phyloP scores from a whole-genome alignment of 371 early-diverging fungal species.

The Conidiobolus incongruus region DNA sequence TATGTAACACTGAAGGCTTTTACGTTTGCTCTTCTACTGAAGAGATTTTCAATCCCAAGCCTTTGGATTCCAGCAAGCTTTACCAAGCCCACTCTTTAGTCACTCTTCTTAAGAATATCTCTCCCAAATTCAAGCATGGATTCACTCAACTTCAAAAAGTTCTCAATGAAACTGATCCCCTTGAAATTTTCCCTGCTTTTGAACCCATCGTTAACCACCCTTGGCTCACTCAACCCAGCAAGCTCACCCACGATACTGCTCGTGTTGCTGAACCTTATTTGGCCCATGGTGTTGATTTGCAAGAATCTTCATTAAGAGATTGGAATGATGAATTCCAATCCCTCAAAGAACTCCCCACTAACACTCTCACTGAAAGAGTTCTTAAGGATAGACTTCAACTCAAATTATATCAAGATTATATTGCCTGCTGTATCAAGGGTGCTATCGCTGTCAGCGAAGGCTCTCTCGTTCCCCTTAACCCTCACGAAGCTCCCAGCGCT shows the following conservation, averaged over 20 bases:
- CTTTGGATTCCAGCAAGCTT: constrained; percentile 15
- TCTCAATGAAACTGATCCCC: constrained; percentile 45
- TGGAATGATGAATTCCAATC: constrained; percentile 93
- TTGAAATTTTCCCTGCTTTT: constrained; percentile 48
- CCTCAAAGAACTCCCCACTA: constrained; percentile 59
- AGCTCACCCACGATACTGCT: constrained; percentile 31
- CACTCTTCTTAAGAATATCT: constrained; percentile 34
- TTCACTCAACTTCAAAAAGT: constrained; percentile 42
- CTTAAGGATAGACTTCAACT: constrained; percentile 60
- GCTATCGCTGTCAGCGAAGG: constrained; percentile 67
- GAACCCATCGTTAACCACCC: constrained; percentile 47
- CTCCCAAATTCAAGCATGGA: constrained; percentile 37
- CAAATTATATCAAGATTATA: constrained; percentile 72
- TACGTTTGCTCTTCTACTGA: constrained; percentile 59
- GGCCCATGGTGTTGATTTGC: constrained; percentile 34
- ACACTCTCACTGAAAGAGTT: constrained; percentile 60
- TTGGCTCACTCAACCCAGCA: constrained; percentile 45
- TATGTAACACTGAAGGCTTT: constrained; percentile 67
- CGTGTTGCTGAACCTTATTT: constrained; percentile 43
- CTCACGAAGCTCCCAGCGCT: constrained; percentile 41
- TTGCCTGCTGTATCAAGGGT: constrained; percentile 69
- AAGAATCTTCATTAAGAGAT: constrained; percentile 50
- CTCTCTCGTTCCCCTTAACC: constrained; percentile 57
- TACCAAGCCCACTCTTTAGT: constrained; percentile 41
- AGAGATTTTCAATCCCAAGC: constrained; percentile 46